Percentiles rank a stretch among this genome's conserved stretches.
phyloP scores from a whole-genome alignment of 1,284 basidiomycete species.

The Cutaneotrichosporon sp. region DNA sequence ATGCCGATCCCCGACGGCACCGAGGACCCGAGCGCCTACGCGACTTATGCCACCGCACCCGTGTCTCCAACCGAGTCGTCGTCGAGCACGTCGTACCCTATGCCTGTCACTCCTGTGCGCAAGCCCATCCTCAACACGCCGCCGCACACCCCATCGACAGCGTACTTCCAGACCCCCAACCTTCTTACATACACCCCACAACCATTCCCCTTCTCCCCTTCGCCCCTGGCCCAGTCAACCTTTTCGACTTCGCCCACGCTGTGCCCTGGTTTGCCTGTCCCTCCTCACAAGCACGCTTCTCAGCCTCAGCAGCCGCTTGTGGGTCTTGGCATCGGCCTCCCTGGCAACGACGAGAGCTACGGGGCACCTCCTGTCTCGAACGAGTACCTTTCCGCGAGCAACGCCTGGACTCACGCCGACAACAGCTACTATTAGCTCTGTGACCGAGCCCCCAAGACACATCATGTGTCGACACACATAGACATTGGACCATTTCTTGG shows the following conservation, averaged over 20 bases:
- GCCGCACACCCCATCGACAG: slow-evolving; percentile 20
- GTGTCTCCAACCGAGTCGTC: slow-evolving; percentile 24
- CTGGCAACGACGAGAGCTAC: slow-evolving; percentile 13
- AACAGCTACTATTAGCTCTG: slow-evolving; percentile 1
- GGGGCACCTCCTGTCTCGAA: slow-evolving; percentile 10
- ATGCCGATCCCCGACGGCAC: slow-evolving; percentile 3
- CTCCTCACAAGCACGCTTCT: slow-evolving; percentile 2
- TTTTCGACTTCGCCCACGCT: slow-evolving; percentile 35
- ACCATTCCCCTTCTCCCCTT: slow-evolving; percentile 30
- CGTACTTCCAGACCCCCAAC: slow-evolving; percentile 27
- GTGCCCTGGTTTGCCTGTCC: slow-evolving; percentile 28
- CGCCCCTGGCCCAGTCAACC: slow-evolving; percentile 22
- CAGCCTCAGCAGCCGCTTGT: slow-evolving; percentile 21
- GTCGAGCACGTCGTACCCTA: slow-evolving; percentile 20
- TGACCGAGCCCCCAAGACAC: not conserved
- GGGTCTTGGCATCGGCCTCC: slow-evolving; percentile 21
- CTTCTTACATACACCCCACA: slow-evolving; percentile 22
- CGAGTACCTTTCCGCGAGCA: slow-evolving; percentile 14
- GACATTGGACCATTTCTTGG: not conserved
- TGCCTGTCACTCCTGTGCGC: slow-evolving; percentile 20
- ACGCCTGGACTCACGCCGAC: slow-evolving; percentile 8
- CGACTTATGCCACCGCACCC: slow-evolving; percentile 17
- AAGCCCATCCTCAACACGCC: slow-evolving; percentile 13
- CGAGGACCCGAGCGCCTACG: slow-evolving; percentile 10
- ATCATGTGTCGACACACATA: not conserved